Evolutionary conservation across 768 basidiomycete genomes (phyloP).

Genomic region (Crassisporium funariophilum): DNA sequence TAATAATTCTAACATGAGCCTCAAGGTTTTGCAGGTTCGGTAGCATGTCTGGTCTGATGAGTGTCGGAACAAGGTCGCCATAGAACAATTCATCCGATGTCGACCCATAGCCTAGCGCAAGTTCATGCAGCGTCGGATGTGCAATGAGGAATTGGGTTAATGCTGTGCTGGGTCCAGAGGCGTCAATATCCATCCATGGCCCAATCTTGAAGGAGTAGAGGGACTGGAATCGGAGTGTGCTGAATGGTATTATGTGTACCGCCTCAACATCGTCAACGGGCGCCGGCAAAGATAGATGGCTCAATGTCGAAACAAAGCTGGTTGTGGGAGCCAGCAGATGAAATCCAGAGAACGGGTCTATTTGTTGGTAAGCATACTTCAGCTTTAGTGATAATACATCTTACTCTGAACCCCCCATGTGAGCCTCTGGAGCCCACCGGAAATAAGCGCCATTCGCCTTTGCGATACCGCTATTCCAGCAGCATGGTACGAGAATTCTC

Average conservation of each 20-base stretch:
- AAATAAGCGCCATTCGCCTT: too few relatives aligned
- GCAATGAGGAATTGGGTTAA: not conserved
- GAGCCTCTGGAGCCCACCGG: too few relatives aligned
- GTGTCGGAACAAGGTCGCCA: not conserved
- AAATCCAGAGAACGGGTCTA: too few relatives aligned
- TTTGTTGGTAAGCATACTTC: not conserved
- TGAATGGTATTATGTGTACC: not conserved
- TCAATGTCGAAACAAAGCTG: not conserved
- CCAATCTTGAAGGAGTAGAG: slow-evolving; percentile 1
- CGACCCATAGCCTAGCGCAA: not conserved
- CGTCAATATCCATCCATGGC: not conserved
- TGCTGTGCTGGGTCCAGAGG: not conserved
- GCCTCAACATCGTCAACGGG: not conserved
- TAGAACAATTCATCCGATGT: not conserved
- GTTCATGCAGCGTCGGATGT: not conserved
- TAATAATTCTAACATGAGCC: too few relatives aligned
- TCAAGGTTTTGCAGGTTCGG: not conserved
- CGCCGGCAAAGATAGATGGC: not conserved
- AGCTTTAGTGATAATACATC: too few relatives aligned
- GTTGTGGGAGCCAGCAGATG: not conserved
- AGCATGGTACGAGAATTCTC: too few relatives aligned
- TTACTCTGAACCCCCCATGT: too few relatives aligned
- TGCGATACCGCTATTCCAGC: too few relatives aligned
- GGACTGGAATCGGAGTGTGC: not conserved
- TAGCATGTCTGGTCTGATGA: not conserved